Conservation (phyloP, 306 rosid genomes). For the Cucurbita moschata region DNA sequence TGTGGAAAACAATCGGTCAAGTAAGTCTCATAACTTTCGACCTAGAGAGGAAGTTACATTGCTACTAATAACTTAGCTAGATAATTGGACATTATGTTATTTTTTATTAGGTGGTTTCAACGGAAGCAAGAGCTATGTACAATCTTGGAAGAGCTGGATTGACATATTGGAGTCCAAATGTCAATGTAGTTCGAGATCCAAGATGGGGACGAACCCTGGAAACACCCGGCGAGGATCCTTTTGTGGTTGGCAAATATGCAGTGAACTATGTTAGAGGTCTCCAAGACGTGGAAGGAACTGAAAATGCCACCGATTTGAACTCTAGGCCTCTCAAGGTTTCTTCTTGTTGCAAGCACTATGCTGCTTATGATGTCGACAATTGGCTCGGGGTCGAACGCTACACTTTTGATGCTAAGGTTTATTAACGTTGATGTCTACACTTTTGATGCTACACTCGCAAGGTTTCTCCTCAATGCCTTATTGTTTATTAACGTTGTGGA, state of each 20-base stretch:
- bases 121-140: slow-evolving; percentile 75
- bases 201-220: slow-evolving; percentile 78
- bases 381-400: slow-evolving; percentile 67
- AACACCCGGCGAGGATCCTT: slow-evolving; percentile 77
- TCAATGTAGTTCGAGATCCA: slow-evolving; percentile 64
- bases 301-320: slow-evolving; percentile 3
- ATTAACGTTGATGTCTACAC: slow-evolving; percentile 33
- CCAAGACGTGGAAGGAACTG: slow-evolving; percentile 35
- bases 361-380: slow-evolving; percentile 65
- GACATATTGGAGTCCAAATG: slow-evolving; percentile 78
- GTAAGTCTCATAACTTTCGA: background rate
- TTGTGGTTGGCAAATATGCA: slow-evolving; percentile 44
- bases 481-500: background rate
- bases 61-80: background rate
- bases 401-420: slow-evolving; percentile 43
- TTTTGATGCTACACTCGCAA: slow-evolving; percentile 34
- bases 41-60: background rate
- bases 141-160: slow-evolving; percentile 60
- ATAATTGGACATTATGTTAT: background rate
- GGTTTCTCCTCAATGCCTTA: background rate
- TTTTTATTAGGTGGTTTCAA: slow-evolving; percentile 30
- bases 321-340: slow-evolving; percentile 63
- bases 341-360: slow-evolving; percentile 81
- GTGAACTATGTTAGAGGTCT: slow-evolving; percentile 56
- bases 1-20: background rate